phyloP scores from a whole-genome alignment of 352 stramenopile species.

The Globisporangium spinosum region DNA sequence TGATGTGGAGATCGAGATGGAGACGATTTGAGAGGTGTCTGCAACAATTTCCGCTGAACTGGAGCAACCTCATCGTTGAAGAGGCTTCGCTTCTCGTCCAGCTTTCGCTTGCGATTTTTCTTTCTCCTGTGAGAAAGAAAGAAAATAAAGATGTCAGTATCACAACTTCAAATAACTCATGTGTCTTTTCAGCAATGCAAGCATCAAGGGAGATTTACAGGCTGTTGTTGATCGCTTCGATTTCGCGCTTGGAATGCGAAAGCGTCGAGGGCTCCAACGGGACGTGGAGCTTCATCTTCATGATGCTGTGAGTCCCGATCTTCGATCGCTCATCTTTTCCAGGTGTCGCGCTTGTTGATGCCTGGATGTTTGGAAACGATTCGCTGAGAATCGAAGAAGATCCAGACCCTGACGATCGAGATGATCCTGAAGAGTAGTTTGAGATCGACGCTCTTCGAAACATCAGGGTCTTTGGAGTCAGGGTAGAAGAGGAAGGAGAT shows the following conservation, averaged over 20 bases:
- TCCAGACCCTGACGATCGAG: conserved; percentile 12
- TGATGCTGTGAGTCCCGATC: conserved; percentile 53
- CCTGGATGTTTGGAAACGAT: conserved; percentile 79
- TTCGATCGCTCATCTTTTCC: conserved; percentile 64
- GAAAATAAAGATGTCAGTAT: neutral
- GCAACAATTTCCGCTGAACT: conserved; percentile 71
- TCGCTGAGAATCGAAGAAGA: conserved; percentile 30
- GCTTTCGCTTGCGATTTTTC: conserved; percentile 60
- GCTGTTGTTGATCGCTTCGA: conserved; percentile 83
- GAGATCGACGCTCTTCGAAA: conserved; percentile 23
- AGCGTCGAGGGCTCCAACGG: conserved; percentile 40
- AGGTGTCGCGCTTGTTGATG: conserved; percentile 67
- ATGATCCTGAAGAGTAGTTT: conserved; percentile 31
- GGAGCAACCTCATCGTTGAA: conserved; percentile 24
- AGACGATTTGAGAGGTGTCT: conserved; percentile 57
- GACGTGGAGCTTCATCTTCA: conserved; percentile 76
- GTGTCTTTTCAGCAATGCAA: neutral
- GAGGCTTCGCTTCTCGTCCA: conserved; percentile 32
- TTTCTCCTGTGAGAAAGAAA: conserved; percentile 33
- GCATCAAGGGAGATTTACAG: conserved; percentile 34
- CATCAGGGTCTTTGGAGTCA: conserved; percentile 22
- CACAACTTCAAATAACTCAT: neutral
- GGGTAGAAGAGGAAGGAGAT: conserved; percentile 16
- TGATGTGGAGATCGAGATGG: conserved; percentile 32
- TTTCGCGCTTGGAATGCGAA: conserved; percentile 55